Conservation (phyloP, 352 stramenopile species). For the Phytophthora rubi region DNA sequence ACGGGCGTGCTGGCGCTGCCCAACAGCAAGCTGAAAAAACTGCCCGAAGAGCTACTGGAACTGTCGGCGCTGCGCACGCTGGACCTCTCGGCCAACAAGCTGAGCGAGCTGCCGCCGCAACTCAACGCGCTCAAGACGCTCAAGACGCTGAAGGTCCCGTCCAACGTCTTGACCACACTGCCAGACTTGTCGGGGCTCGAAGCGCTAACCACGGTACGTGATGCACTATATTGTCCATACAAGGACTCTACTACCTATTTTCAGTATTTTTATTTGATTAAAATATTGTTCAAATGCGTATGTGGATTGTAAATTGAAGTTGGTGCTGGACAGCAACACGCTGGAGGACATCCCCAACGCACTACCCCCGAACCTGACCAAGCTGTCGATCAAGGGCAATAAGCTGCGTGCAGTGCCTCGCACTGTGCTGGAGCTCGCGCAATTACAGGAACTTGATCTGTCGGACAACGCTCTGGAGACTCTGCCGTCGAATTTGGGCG, state of each 20-base stretch:
- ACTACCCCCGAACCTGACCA: conserved; percentile 75
- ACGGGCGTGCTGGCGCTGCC: conserved; percentile 79
- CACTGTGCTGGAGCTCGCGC: conserved; percentile 50
- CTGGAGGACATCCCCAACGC: conserved; percentile 57
- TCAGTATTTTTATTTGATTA: background rate
- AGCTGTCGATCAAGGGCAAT: conserved; percentile 81
- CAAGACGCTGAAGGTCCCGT: conserved; percentile 79
- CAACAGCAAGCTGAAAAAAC: conserved; percentile 75
- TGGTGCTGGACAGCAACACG: conserved; percentile 80
- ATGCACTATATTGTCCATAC: conserved; percentile 1
- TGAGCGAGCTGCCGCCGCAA: conserved; percentile 54
- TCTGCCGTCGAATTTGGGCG: conserved; percentile 53
- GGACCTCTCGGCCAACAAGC: conserved; percentile 74
- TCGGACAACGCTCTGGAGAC: conserved; percentile 57
- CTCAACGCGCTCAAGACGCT: conserved; percentile 52
- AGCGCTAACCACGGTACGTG: conserved; percentile 69
- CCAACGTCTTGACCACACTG: conserved; percentile 61
- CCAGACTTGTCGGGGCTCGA: conserved; percentile 72
- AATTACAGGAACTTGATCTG: conserved; percentile 78
- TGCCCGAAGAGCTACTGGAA: conserved; percentile 64
- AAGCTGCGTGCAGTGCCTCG: conserved; percentile 48
- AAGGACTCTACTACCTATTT: background rate
- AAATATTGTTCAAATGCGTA: background rate
- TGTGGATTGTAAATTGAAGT: conserved; percentile 30
- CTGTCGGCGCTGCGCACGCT: conserved; percentile 67